A percentile compares a stretch with the other conserved stretches of the same genome.
Conservation (phyloP, 495 filamentous ascomycete genomes). For the Hypoxylon crocopeplum region DNA sequence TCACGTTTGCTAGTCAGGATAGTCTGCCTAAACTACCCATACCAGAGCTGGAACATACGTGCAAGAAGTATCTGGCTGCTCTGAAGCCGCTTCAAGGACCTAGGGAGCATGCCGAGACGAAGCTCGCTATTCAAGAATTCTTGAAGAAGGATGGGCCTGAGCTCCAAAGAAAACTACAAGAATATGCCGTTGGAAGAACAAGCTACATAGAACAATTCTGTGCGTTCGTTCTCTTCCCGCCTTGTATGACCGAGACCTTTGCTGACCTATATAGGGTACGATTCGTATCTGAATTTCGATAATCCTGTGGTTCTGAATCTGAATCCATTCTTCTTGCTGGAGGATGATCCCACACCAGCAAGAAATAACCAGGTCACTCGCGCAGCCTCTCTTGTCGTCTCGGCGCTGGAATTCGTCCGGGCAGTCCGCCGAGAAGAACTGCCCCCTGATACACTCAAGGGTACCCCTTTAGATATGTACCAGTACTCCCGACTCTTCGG, state of each 20-base stretch:
- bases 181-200: conserved; percentile 89
- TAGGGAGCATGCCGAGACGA: conserved; percentile 85
- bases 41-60: conserved; percentile 84
- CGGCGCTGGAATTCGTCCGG: conserved; percentile 88
- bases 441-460: conserved; percentile 83
- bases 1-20: conserved; percentile 91
- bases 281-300: conserved; percentile 97
- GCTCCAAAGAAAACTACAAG: conserved; percentile 87
- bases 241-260: neutral
- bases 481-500: conserved; percentile 97
- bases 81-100: conserved; percentile 80
- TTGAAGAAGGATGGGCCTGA: conserved; percentile 81
- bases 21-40: conserved; percentile 91
- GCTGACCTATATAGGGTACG: conserved; percentile 75
- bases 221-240: conserved; percentile 55
- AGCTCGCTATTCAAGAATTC: conserved; percentile 83
- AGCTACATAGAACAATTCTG: conserved; percentile 99
- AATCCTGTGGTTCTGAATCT: conserved; percentile 97
- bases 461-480: conserved; percentile 92
- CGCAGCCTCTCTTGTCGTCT: conserved; percentile 89
- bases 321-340: conserved; percentile 96
- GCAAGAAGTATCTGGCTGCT: conserved; percentile 79
- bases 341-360: conserved; percentile 96
- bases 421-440: conserved; percentile 93
- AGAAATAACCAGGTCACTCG: conserved; percentile 95